A percentile compares a stretch with the other conserved stretches of the same genome.
These are phyloP conservation scores for Litchi chinensis DNA, from an alignment of 345 rosid species.

Conservation along the genomic window DNA sequence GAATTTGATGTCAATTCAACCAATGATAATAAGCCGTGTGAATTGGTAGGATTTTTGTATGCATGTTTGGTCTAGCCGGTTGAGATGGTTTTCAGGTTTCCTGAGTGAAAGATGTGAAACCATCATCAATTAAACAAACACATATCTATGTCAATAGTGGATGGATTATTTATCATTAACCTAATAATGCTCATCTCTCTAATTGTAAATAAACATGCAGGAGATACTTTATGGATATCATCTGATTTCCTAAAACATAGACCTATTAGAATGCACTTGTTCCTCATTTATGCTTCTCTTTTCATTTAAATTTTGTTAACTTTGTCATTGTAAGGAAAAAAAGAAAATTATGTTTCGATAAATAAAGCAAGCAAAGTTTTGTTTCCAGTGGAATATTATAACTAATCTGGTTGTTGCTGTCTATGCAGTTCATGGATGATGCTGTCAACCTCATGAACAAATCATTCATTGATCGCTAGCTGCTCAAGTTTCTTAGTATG, in stretches of 20 bases:
- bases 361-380: background rate
- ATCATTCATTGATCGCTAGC: conserved; percentile 77
- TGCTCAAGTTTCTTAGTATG: conserved; percentile 10
- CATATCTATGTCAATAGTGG: background rate
- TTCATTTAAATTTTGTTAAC: background rate
- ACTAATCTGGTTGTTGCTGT: conserved; percentile 21
- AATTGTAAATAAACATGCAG: background rate
- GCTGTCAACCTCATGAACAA: conserved; percentile 86
- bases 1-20: background rate
- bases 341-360: background rate
- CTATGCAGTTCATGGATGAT: conserved; percentile 83
- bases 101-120: background rate
- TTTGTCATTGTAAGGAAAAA: background rate
- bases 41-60: background rate
- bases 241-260: background rate
- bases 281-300: background rate
- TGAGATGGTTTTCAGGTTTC: background rate
- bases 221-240: background rate
- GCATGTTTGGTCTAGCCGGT: background rate
- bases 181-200: too few relatives aligned
- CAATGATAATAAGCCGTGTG: background rate
- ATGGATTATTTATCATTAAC: background rate
- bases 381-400: conserved; percentile 1
- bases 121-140: background rate
- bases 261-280: background rate